Percentiles rank a stretch among this genome's conserved stretches.
phyloP scores from a whole-genome alignment of 371 early-diverging fungal species.

The Mucor racemosus region DNA sequence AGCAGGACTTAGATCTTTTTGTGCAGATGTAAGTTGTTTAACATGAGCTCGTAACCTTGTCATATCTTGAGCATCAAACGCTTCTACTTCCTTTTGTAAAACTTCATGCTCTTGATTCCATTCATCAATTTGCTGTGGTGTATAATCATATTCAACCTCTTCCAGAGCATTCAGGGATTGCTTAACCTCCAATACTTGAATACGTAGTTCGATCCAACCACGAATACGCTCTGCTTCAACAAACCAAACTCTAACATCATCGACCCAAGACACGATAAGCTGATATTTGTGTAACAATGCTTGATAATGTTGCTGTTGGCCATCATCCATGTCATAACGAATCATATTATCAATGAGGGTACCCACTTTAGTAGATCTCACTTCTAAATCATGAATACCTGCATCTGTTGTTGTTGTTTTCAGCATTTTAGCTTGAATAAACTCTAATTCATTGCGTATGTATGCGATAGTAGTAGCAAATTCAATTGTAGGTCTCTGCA shows the following conservation, averaged over 20 bases:
- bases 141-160: constrained; percentile 31
- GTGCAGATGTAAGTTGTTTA: constrained; percentile 43
- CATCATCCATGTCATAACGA: not conserved
- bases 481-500: constrained; percentile 18
- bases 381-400: constrained; percentile 43
- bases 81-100: constrained; percentile 22
- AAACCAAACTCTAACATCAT: constrained; percentile 58
- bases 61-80: constrained; percentile 56
- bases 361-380: constrained; percentile 29
- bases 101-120: constrained; percentile 28
- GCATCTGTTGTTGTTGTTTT: constrained; percentile 45
- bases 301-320: constrained; percentile 9
- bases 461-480: constrained; percentile 12
- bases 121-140: constrained; percentile 31
- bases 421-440: constrained; percentile 54
- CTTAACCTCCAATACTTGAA: constrained; percentile 29
- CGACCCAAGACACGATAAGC: constrained; percentile 48
- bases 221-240: constrained; percentile 54
- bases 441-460: constrained; percentile 55
- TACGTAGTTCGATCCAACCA: constrained; percentile 51
- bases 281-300: constrained; percentile 37
- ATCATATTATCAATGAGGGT: constrained; percentile 19
- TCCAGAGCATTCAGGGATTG: constrained; percentile 29
- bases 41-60: constrained; percentile 55
- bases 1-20: constrained; percentile 52